Conservation (phyloP, 352 stramenopile species). For the Pythium vanterpoolii region DNA sequence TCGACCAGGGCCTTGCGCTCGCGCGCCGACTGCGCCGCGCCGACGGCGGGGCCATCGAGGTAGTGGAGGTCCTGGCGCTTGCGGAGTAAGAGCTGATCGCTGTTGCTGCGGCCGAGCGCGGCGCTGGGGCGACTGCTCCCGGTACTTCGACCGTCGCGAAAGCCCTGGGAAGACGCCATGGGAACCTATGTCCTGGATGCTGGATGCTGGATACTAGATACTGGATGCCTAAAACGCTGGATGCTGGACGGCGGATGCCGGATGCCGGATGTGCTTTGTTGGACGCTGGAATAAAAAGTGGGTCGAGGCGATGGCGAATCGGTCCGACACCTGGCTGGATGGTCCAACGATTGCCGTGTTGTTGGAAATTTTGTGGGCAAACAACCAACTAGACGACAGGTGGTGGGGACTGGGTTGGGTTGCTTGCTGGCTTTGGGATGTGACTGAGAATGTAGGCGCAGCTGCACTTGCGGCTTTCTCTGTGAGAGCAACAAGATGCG, state of each 20-base stretch:
- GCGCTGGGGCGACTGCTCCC: not conserved
- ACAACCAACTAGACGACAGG: too few species aligned
- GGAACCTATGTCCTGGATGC: not conserved
- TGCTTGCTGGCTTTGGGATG: too few species aligned
- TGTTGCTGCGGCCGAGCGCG: constrained; percentile 18
- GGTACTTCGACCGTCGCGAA: not conserved
- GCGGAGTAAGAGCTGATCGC: constrained; percentile 21
- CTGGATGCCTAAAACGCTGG: not conserved
- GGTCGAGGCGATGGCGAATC: too few species aligned
- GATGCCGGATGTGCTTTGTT: not conserved
- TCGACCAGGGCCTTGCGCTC: constrained; percentile 21
- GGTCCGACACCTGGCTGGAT: too few species aligned
- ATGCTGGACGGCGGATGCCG: not conserved
- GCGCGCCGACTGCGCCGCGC: not conserved
- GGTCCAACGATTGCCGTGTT: too few species aligned
- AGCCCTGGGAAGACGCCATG: constrained; percentile 9
- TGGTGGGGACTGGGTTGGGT: too few species aligned
- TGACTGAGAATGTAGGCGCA: not conserved
- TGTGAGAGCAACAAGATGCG: constrained; percentile 14
- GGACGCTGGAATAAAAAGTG: not conserved
- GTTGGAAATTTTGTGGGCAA: too few species aligned
- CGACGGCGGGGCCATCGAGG: constrained; percentile 7
- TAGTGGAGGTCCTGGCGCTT: constrained; percentile 21
- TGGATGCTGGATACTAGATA: not conserved
- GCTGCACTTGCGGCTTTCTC: not conserved